Evolutionary conservation across 768 basidiomycete species (phyloP).

Genomic region (Termitomyces sp.): DNA sequence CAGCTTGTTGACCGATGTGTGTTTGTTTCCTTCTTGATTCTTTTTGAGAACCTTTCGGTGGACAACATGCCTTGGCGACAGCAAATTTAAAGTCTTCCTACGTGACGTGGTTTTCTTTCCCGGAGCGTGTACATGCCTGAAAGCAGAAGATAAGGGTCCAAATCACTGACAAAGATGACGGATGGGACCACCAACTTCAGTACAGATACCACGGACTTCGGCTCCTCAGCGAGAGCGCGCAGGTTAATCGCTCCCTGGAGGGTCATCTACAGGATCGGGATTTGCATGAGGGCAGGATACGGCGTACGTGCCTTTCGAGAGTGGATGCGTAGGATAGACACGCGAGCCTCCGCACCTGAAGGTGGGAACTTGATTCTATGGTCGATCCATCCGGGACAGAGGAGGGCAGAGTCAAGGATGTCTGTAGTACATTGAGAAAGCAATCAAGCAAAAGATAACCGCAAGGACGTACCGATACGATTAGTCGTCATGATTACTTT

Average conservation of each 20-base stretch:
- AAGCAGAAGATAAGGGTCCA: neutral
- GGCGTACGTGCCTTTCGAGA: constrained; percentile 69
- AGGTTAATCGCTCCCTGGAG: constrained; percentile 96
- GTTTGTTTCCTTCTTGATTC: constrained; percentile 81
- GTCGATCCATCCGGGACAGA: too few species aligned
- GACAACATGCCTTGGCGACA: constrained; percentile 71
- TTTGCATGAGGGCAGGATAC: neutral
- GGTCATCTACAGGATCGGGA: constrained; percentile 65
- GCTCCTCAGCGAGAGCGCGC: constrained; percentile 94
- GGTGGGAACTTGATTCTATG: too few species aligned
- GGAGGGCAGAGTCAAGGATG: too few species aligned
- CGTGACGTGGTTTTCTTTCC: constrained; percentile 91
- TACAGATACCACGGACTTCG: constrained; percentile 95
- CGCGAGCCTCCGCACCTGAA: constrained; percentile 92
- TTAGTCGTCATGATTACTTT: too few species aligned
- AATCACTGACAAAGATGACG: neutral
- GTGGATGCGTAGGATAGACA: constrained; percentile 93
- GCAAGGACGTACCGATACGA: too few species aligned
- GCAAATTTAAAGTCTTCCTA: constrained; percentile 99
- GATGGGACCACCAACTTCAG: constrained; percentile 73
- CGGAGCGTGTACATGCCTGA: constrained; percentile 94
- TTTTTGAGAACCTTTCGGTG: constrained; percentile 77
- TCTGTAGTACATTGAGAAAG: too few species aligned
- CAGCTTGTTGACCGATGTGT: constrained; percentile 86
- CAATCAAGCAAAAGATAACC: too few species aligned